Conservation (phyloP, 352 stramenopile species). For the Globisporangium uncinulatum region DNA sequence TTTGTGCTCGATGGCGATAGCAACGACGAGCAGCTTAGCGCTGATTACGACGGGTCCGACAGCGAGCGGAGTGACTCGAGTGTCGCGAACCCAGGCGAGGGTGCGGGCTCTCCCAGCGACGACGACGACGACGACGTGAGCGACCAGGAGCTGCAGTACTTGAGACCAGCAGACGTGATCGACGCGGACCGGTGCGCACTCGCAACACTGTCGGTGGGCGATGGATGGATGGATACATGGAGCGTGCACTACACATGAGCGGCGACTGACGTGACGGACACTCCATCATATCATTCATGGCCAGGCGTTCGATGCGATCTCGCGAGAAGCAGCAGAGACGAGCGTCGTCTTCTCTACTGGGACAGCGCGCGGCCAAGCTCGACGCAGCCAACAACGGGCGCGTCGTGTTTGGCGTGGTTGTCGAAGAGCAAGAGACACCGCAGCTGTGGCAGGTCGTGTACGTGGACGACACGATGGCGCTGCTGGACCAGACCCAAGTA, state of each 20-base stretch:
- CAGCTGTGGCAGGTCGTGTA: slow-evolving; percentile 53
- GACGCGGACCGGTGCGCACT: slow-evolving; percentile 32
- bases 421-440: slow-evolving; percentile 16
- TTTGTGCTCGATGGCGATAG: slow-evolving; percentile 34
- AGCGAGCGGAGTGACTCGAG: not conserved
- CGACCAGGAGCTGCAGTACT: slow-evolving; percentile 36
- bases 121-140: slow-evolving; percentile 16
- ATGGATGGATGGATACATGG: not conserved
- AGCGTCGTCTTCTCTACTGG: slow-evolving; percentile 15
- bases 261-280: not conserved
- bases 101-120: not conserved
- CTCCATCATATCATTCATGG: not conserved
- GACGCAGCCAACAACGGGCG: slow-evolving; percentile 20
- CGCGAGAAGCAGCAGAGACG: not conserved
- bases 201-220: not conserved
- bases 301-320: slow-evolving; percentile 26
- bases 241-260: no score
- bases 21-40: slow-evolving; percentile 15
- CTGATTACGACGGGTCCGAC: slow-evolving; percentile 13
- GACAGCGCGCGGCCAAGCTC: slow-evolving; percentile 36
- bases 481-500: slow-evolving; percentile 26
- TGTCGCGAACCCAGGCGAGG: slow-evolving; percentile 2
- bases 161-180: slow-evolving; percentile 48
- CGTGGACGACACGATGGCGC: slow-evolving; percentile 38
- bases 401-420: slow-evolving; percentile 49